Evolutionary conservation across 306 rosid genomes (phyloP).

Genomic region (Mimosa bimucronata): DNA sequence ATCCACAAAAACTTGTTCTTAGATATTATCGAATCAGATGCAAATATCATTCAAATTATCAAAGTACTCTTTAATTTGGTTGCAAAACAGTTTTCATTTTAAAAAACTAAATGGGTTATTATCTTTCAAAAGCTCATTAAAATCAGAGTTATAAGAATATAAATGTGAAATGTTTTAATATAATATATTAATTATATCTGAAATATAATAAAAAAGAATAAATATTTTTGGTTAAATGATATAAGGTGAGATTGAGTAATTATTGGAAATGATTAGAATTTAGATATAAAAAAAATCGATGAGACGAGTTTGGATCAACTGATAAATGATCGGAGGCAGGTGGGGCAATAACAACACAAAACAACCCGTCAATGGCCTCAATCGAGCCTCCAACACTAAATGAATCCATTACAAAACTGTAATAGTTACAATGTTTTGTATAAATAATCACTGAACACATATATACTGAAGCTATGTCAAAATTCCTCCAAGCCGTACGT

Average conservation of each 20-base stretch:
- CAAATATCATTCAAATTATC: neutral
- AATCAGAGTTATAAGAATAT: neutral
- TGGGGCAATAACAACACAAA: slow-evolving; percentile 13
- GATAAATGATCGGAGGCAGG: neutral
- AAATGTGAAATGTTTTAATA: neutral
- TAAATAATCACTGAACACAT: slow-evolving; percentile 2
- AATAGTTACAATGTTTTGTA: slow-evolving; percentile 28
- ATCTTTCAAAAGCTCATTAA: neutral
- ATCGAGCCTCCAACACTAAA: neutral
- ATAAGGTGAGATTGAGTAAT: neutral
- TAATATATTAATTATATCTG: no score
- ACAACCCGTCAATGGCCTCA: neutral
- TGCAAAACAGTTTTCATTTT: neutral
- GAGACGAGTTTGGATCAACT: neutral
- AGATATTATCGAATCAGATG: neutral
- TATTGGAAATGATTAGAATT: neutral
- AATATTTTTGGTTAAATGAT: no score
- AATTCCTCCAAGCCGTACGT: slow-evolving; percentile 27
- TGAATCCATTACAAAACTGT: slow-evolving; percentile 31
- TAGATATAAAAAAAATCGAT: slow-evolving; percentile 10
- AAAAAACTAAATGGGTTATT: neutral
- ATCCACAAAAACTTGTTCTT: neutral
- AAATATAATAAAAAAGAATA: neutral
- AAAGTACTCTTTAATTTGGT: neutral
- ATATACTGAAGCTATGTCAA: slow-evolving; percentile 18